Percentiles rank a stretch among this genome's conserved stretches.
These are phyloP conservation scores for Microbotryum silenes-acaulis DNA, from an alignment of 1,284 basidiomycete species.

Conservation along the genomic window DNA sequence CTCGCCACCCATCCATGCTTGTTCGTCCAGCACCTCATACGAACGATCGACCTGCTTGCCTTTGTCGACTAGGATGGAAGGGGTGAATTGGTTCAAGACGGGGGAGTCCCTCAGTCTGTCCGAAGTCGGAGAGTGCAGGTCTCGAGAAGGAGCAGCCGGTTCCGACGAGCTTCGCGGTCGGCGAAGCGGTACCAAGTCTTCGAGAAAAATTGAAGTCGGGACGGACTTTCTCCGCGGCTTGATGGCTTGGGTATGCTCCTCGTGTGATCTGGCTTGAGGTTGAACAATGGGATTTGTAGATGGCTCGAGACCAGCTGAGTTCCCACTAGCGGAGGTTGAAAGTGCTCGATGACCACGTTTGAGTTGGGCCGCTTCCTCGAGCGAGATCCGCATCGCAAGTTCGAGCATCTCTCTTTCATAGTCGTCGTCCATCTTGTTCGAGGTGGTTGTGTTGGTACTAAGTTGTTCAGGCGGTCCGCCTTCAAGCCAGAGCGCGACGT, in stretches of 20 bases:
- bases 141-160: too few species aligned
- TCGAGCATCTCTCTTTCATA: constrained; percentile 26
- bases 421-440: constrained; percentile 13
- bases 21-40: too few species aligned
- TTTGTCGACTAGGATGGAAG: too few species aligned
- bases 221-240: not conserved
- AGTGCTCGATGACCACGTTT: constrained; percentile 1
- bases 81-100: too few species aligned
- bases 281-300: not conserved
- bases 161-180: not conserved
- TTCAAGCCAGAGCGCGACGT: constrained; percentile 1
- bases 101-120: too few species aligned
- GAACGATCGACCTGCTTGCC: too few species aligned
- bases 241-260: not conserved
- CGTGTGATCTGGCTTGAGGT: not conserved
- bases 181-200: not conserved
- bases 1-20: too few species aligned
- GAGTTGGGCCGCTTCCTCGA: constrained; percentile 21
- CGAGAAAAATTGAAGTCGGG: not conserved
- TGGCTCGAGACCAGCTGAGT: constrained; percentile 7
- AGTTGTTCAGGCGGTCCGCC: constrained; percentile 13
- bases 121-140: too few species aligned
- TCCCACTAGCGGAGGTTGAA: not conserved
- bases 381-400: constrained; percentile 21
- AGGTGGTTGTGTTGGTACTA: constrained; percentile 17